Conservation (phyloP, 1,284 basidiomycete species). For the Mrakiaceae sp. region DNA sequence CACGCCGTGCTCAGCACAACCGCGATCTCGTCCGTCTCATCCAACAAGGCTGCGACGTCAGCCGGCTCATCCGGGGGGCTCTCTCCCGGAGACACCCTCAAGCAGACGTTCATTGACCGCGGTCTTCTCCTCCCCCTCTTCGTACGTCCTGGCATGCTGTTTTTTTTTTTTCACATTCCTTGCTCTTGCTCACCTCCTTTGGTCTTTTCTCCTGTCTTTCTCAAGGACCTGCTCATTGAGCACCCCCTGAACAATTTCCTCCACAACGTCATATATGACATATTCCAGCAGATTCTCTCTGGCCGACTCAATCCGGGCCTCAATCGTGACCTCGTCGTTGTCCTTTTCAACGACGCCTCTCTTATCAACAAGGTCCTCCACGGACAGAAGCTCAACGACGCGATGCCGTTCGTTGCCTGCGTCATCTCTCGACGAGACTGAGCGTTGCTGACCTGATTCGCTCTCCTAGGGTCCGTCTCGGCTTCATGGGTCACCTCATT, state of each 20-base stretch:
- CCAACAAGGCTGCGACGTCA: constrained; percentile 12
- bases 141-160: constrained; percentile 39
- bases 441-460: constrained; percentile 20
- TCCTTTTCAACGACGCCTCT: constrained; percentile 65
- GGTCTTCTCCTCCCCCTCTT: constrained; percentile 61
- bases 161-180: not conserved
- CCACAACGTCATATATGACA: constrained; percentile 93
- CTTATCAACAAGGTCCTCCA: constrained; percentile 74
- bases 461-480: constrained; percentile 61
- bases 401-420: constrained; percentile 46
- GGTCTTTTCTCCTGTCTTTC: not conserved
- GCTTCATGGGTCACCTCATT: constrained; percentile 95
- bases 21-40: constrained; percentile 22
- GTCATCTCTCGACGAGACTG: too few species aligned
- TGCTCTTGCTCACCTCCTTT: not conserved
- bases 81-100: constrained; percentile 58
- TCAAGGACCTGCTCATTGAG: constrained; percentile 82
- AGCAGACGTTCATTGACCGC: constrained; percentile 59
- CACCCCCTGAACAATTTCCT: constrained; percentile 98
- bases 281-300: constrained; percentile 89
- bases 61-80: constrained; percentile 16
- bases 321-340: constrained; percentile 67
- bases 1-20: constrained; percentile 24
- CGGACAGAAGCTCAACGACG: constrained; percentile 66
- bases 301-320: constrained; percentile 63